Base-by-base conservation (phyloP, 495 filamentous ascomycete genomes). In the Aspergillus campestris region DNA sequence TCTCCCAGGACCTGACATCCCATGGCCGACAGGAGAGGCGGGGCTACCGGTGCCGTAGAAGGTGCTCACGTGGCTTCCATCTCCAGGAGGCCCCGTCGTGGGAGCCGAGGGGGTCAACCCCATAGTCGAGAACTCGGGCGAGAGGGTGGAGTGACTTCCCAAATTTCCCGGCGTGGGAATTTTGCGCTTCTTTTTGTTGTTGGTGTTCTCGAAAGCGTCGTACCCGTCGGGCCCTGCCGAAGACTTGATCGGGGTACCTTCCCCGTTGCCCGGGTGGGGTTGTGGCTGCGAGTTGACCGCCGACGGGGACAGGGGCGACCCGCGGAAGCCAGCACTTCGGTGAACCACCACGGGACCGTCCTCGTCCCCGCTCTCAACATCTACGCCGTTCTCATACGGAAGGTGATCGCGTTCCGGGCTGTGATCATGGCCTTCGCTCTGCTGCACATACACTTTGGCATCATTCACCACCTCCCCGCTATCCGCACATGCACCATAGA, bases 121-220 rank as follows among this genome's bases (percentile, higher is more conserved):
- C 73, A 86, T 77, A 46, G 63, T 80, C 30, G 82, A 78, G 60
- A 72, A 74, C 63, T 77, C 79, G 43, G 70, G 75, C 11, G 82
- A 80, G 15, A 87, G 62, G 38, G 69, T 72, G 15, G 70, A 77
- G 49, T 81, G 82, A 38, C 70, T 69, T 9, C 77, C 78, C 5
- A 78, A 67, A 41, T 79, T 82, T 4, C 82, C 85, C n/a, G 87
- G 83, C 0, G 86, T 86, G 5, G 94, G 94, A 28, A 97, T 96
- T 66, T 99, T 99, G 47, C 94, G 79, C 64, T 99, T 98, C 71
- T 97, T 98, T 65, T 99, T 99, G 61, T 99, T 97, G 60, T 95
- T 97, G 41, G 88, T 95, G 55, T 99, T 97, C 61, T 99, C 92
- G 56, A 95, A 94, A 12, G 86, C 90, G 59, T 97, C 94, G 60